Evolutionary conservation across 1,139 yeast genomes (phyloP), one percentile per base, ranked within the genome.

Genomic region (Nakaseomyces uthaithaninus): DNA sequence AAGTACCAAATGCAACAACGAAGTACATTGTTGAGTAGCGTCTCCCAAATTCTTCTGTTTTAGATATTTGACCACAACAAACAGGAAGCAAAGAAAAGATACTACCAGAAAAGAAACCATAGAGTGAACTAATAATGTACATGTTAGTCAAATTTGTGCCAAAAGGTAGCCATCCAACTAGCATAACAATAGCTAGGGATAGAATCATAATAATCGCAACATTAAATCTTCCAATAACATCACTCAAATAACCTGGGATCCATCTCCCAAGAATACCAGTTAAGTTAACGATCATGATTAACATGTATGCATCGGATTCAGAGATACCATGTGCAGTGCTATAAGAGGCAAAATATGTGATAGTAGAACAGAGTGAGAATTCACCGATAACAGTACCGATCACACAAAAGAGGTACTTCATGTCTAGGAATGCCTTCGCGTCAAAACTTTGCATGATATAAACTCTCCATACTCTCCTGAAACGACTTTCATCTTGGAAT

Each of bases 11-110:
- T 8, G 83, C 72, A 35, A 78, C 77, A 31, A 77, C 65, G 50
- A 77, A 76, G 55, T 80, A 80, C 59, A 80, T 69, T 0, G 84
- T 78, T 0, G 87, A 84, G 53, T 76, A 80, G 20, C 82, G 69
- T 51, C 72, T 76, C 22, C 89, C 89, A 51, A 79, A 80, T 42
- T 71, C 72, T 33, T 75, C 75, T 2, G 80, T 75, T 37, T 70
- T 70, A 33, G 85, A 76, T 16, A 81, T 75, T 56, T 80, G 86
- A 0, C 78, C 73, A 42, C 74, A 65, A 43, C 77, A 65, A 3
- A 67, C 71, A 4, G 79, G 78, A 12, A 74, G 59, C 37, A 73
- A 45, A 7, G 75, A 64, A 42, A 72, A 60, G 3, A 74, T 67
- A 3, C 74, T 67, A 1, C 77, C 77, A 3, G 69, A 63, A 45